Conservation (phyloP, 1,284 basidiomycete genomes). For the Hemileia vastatrix region DNA sequence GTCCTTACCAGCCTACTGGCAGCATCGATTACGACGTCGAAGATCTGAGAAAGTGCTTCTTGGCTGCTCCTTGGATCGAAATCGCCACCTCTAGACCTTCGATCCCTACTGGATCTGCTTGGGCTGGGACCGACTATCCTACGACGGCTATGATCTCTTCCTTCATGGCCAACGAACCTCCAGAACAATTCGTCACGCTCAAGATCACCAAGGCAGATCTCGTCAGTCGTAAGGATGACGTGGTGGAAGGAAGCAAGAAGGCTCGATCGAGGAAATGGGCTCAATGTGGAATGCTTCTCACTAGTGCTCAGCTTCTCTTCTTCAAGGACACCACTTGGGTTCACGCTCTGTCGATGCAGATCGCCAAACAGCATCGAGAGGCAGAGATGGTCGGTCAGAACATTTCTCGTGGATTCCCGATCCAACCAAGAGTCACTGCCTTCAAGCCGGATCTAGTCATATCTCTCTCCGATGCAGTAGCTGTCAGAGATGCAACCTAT, state of each 20-base stretch:
- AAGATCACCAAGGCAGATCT: constrained; percentile 73
- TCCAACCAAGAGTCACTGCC: constrained; percentile 52
- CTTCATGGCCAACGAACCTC: constrained; percentile 23
- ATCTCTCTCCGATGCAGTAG: constrained; percentile 65
- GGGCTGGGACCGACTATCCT: not conserved
- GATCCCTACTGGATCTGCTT: not conserved
- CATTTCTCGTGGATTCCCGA: constrained; percentile 35
- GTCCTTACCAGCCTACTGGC: constrained; percentile 24
- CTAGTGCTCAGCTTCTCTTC: constrained; percentile 79
- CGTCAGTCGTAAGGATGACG: constrained; percentile 74
- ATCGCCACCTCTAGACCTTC: constrained; percentile 29
- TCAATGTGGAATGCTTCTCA: constrained; percentile 72
- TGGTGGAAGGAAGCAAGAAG: constrained; percentile 65
- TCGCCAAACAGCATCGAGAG: constrained; percentile 37
- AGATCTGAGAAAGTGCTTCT: constrained; percentile 30
- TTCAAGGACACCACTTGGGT: constrained; percentile 76
- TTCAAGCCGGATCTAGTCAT: constrained; percentile 84
- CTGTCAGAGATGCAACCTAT: constrained; percentile 67
- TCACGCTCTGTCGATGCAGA: constrained; percentile 53
- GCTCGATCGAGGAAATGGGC: constrained; percentile 74
- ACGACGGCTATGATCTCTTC: constrained; percentile 1
- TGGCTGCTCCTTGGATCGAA: constrained; percentile 37
- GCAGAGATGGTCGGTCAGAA: not conserved
- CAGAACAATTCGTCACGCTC: constrained; percentile 48
- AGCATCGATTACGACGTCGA: constrained; percentile 30